Base-by-base conservation (phyloP, 805 yeast species). In the Suhomyces sp. region DNA sequence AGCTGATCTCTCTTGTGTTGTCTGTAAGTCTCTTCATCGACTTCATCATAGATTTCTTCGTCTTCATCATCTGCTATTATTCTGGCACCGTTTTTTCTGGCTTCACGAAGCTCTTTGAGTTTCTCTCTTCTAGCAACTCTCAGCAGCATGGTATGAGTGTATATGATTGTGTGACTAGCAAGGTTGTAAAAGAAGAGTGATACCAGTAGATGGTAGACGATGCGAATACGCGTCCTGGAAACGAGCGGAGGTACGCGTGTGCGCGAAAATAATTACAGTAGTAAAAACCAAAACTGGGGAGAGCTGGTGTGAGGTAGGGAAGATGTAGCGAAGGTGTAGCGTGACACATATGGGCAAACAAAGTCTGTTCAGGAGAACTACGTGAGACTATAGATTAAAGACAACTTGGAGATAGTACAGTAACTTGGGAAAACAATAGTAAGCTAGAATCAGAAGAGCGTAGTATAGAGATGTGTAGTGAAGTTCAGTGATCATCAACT, bases 11-110 rank as follows among this genome's bases (percentile, higher is more conserved):
- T 82, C 66, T 88, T 89, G 65, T 84, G 88, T 60, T 81, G 81
- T 59, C 93, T 77, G 69, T 83, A 93, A 36, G 86, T 84, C 29
- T 79, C 85, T 62, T 91, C 97, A 64, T 88, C 96, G 5, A 91
- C 86, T 63, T 90, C 92, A 62, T 93, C 97, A 66, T 92, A 94
- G 54, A 93, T 83, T 15, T 75, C 80, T 17, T 73, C 78, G 13
- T 74, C 79, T 27, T 74, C 74, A 17, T 77, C 74, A 15, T 61
- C 60, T n/a, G 69, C 64, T 6, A 72, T 69, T 42, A 55, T 23
- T 4, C 76, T 67, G 53, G 76, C 74, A 6, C 84, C 86, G 2
- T 87, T 83, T 22, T 80, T 78, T 66, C 90, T 78, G 19, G 91
- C 84, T 53, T 80, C 85, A 52, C 85, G 78, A 50, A 88, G 76